Evolutionary conservation across 768 basidiomycete species (phyloP).

Genomic region (Tricholoma flavovirens): DNA sequence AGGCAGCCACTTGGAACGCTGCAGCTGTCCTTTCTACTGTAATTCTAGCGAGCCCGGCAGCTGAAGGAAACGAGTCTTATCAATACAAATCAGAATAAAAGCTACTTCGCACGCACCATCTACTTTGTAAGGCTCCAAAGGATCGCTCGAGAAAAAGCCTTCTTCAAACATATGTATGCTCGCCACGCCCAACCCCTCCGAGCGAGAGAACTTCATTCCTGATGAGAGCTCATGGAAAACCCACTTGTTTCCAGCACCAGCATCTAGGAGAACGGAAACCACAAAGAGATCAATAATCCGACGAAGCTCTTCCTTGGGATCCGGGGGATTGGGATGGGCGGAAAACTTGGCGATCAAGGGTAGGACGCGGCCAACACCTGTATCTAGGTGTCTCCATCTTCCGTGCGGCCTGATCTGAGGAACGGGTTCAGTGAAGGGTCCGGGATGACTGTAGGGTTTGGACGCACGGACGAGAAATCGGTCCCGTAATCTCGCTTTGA

Average conservation of each 20-base stretch:
- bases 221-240: conserved; percentile 58
- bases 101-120: conserved; percentile 55
- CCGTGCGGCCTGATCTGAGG: conserved; percentile 80
- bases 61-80: conserved; percentile 31
- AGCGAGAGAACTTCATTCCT: conserved; percentile 53
- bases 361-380: conserved; percentile 56
- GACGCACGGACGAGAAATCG: conserved; percentile 55
- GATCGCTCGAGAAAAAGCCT: conserved; percentile 75
- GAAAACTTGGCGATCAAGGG: conserved; percentile 58
- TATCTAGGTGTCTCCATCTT: conserved; percentile 85
- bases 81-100: not conserved
- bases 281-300: conserved; percentile 85
- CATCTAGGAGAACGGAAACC: conserved; percentile 90
- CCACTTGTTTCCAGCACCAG: conserved; percentile 87
- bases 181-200: conserved; percentile 84
- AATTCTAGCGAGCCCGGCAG: conserved; percentile 61
- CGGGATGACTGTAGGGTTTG: not conserved
- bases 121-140: conserved; percentile 59
- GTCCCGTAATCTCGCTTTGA: conserved; percentile 73
- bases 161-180: conserved; percentile 83
- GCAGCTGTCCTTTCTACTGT: conserved; percentile 52
- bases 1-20: conserved; percentile 72
- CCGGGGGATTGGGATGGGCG: conserved; percentile 31
- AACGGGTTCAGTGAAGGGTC: not conserved
- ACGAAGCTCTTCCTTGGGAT: conserved; percentile 55